Evolutionary conservation across 2,329 filamentous ascomycete species (phyloP).

Genomic region (Sphaceloma murrayae): DNA sequence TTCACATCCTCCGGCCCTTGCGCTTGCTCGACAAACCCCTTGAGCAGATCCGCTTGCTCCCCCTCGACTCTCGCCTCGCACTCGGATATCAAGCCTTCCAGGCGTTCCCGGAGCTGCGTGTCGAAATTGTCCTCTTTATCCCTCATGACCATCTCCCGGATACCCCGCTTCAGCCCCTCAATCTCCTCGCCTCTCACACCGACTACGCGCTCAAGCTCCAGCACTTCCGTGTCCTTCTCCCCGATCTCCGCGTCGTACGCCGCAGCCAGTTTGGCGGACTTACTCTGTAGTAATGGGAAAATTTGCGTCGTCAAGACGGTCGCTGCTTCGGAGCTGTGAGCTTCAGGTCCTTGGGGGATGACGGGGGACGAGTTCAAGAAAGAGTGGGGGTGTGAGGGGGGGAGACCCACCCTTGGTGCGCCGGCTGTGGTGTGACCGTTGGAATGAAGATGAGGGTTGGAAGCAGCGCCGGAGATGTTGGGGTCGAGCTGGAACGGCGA

Average conservation of each 20-base stretch:
- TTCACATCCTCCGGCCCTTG: constrained; percentile 21
- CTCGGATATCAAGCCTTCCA: constrained; percentile 28
- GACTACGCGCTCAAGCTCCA: constrained; percentile 39
- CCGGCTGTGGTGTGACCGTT: not conserved
- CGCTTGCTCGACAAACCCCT: constrained; percentile 27
- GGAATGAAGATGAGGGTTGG: constrained; percentile 10
- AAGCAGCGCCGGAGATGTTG: constrained; percentile 18
- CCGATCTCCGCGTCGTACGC: constrained; percentile 64
- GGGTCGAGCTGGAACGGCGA: constrained; percentile 41
- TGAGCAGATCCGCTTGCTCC: constrained; percentile 31
- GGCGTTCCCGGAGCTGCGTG: constrained; percentile 28
- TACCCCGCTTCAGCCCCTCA: constrained; percentile 44
- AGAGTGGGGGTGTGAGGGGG: constrained; percentile 8
- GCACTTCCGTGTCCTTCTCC: constrained; percentile 53
- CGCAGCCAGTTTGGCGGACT: constrained; percentile 35
- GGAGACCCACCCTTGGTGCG: constrained; percentile 13
- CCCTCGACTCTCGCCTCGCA: constrained; percentile 13
- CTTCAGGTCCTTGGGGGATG: constrained; percentile 9
- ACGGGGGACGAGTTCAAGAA: constrained; percentile 14
- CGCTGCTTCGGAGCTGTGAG: constrained; percentile 36
- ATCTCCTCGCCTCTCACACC: constrained; percentile 59
- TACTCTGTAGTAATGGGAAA: constrained; percentile 45
- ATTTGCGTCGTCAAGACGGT: constrained; percentile 55
- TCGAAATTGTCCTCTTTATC: constrained; percentile 28
- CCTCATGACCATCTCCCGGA: constrained; percentile 48